phyloP scores from a whole-genome alignment of 345 rosid species.

The Boechera stricta region DNA sequence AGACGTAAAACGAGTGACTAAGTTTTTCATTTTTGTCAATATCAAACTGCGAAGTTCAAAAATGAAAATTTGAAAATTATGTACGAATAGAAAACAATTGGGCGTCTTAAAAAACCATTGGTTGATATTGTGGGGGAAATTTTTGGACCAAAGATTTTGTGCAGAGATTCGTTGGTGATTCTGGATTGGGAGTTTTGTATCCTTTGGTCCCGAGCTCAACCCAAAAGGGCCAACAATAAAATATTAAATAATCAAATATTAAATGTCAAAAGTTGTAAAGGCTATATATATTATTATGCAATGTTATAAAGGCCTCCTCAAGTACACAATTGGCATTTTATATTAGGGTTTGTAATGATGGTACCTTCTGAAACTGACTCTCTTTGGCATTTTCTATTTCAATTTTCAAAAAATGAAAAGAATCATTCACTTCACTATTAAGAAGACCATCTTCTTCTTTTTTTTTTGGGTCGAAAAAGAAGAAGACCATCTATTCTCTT shows the following conservation, averaged over 20 bases:
- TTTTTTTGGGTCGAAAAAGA: too few relatives aligned
- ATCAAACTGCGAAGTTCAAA: neutral
- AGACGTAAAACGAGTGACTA: too few relatives aligned
- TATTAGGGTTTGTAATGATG: conserved; percentile 37
- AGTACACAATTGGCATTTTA: conserved; percentile 42
- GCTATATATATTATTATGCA: conserved; percentile 24
- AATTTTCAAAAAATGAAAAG: conserved; percentile 4
- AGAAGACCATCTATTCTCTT: neutral
- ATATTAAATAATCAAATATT: conserved; percentile 24
- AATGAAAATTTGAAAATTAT: neutral
- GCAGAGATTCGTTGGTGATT: conserved; percentile 46
- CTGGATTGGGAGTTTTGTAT: conserved; percentile 44
- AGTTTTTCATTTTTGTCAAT: too few relatives aligned
- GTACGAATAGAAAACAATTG: conserved; percentile 18
- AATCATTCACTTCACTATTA: conserved; percentile 30
- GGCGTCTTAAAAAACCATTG: conserved; percentile 18
- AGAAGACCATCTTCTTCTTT: neutral
- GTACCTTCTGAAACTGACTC: conserved; percentile 39
- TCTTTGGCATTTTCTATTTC: conserved; percentile 41
- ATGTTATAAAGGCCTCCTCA: conserved; percentile 34
- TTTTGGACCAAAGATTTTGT: conserved; percentile 44
- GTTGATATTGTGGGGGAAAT: conserved; percentile 28
- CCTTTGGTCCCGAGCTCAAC: conserved; percentile 42
- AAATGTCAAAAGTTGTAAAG: conserved; percentile 45
- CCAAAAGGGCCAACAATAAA: conserved; percentile 37